Conservation (phyloP, 495 filamentous ascomycete genomes). For the Trichoderma parareesei region DNA sequence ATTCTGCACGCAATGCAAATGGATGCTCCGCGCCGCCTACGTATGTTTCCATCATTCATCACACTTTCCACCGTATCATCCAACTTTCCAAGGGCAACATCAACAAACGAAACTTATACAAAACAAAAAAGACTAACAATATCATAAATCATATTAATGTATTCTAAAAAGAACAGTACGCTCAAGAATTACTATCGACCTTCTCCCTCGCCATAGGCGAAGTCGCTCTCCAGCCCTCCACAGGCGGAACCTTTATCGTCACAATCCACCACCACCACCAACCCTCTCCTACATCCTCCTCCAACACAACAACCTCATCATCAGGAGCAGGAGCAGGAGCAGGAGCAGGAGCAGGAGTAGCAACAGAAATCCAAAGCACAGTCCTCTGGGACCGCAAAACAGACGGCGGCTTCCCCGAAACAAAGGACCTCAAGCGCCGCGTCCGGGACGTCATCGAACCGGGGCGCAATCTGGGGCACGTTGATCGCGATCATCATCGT, state of each 20-base stretch:
- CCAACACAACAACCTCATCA: slow-evolving; percentile 12
- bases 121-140: neutral
- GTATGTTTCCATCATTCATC: slow-evolving; percentile 40
- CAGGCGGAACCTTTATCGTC: slow-evolving; percentile 76
- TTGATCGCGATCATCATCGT: slow-evolving; percentile 45
- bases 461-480: slow-evolving; percentile 69
- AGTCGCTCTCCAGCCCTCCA: slow-evolving; percentile 78
- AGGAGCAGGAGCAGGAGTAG: too few relatives aligned
- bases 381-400: slow-evolving; percentile 82
- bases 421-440: slow-evolving; percentile 81
- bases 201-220: slow-evolving; percentile 82
- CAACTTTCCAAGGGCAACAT: neutral
- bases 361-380: slow-evolving; percentile 21
- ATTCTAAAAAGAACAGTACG: slow-evolving; percentile 52
- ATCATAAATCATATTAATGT: neutral
- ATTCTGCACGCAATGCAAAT: slow-evolving; percentile 82
- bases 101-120: too few relatives aligned
- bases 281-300: slow-evolving; percentile 16
- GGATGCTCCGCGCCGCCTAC: slow-evolving; percentile 82
- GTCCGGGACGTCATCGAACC: slow-evolving; percentile 82
- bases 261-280: slow-evolving; percentile 39
- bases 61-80: slow-evolving; percentile 11
- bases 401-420: slow-evolving; percentile 88
- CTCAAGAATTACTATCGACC: slow-evolving; percentile 96
- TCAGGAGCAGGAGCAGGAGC: too few relatives aligned